Percentiles rank a stretch among this genome's conserved stretches.
Conservation (phyloP, 208 protist genomes). For the Phytomonas francai region DNA sequence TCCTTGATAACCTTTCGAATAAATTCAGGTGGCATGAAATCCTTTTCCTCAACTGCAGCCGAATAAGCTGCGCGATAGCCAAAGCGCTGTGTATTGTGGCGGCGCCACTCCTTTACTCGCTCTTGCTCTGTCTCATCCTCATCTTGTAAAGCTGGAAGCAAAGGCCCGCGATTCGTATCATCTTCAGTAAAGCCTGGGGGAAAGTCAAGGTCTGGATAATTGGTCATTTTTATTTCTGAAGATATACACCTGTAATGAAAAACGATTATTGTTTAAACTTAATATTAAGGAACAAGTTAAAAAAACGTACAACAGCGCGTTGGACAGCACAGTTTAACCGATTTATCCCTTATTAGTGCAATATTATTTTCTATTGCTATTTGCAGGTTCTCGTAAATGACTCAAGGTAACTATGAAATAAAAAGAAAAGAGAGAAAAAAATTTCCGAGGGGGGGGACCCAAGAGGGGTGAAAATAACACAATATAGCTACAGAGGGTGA, state of each 20-base stretch:
- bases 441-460: neutral
- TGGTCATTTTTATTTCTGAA: neutral
- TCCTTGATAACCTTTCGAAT: constrained; percentile 99
- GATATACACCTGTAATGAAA: neutral
- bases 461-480: neutral
- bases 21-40: constrained; percentile 96
- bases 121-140: constrained; percentile 34
- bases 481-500: neutral
- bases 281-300: neutral
- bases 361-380: constrained; percentile 6
- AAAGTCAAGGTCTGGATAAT: neutral
- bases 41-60: constrained; percentile 55
- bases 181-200: neutral
- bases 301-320: neutral
- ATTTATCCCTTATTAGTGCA: neutral
- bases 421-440: constrained; percentile 2
- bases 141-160: constrained; percentile 31
- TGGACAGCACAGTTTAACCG: neutral
- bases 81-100: constrained; percentile 55
- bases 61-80: constrained; percentile 65
- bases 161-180: constrained; percentile 9
- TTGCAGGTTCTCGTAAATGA: neutral
- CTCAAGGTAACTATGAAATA: constrained; percentile 8
- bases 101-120: constrained; percentile 57
- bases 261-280: neutral